Base-by-base conservation (phyloP, 768 basidiomycete genomes). In the Krasilnikovozyma curviuscula region DNA sequence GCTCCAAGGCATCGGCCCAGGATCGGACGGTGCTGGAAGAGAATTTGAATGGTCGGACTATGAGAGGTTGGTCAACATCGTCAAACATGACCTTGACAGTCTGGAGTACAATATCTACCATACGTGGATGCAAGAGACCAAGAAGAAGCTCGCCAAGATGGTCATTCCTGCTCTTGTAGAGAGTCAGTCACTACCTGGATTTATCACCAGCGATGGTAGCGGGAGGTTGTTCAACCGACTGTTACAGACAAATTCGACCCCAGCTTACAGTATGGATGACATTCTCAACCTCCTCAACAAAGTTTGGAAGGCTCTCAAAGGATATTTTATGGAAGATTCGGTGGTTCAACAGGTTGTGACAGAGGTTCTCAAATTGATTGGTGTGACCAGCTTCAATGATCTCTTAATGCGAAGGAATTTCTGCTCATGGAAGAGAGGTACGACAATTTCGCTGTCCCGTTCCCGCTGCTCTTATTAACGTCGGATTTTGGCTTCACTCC, bases 21-120 rank as follows among this genome's bases (percentile, higher is more conserved):
- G 88, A 34, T 89, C 93, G 62, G 82, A 82, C 43, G 75, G 80
- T 30, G 40, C 47, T 19, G 80, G 86, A 5, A 80, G 89, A 40
- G 76, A 83, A 25, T 91, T 95, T 66, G 84, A 91, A 63, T 97
- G 91, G 91, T 75, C 79, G 52, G 83, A 88, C 63, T 98, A 97
- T 59, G 93, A 95, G 65, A 79, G 83, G 24, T 72, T 98, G 18
- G 89, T 98, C 14, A 79, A 81, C n/a, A 83, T 97, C 54, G 93
- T 97, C 64, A 95, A 93, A 64, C 91, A 97, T 61, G 93, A 98
- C 63, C 76, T 98, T 35, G 93, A 97, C 66, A 86, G 83, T 53
- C 70, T 98, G 60, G 91, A 98, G 68, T 97, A 95, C 71, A 98
- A 98, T 71, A 91, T 98, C 65, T 97, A 95, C 65, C 91, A 95